phyloP scores from a whole-genome alignment of 345 rosid genomes.

The Hibiscus mutabilis region DNA sequence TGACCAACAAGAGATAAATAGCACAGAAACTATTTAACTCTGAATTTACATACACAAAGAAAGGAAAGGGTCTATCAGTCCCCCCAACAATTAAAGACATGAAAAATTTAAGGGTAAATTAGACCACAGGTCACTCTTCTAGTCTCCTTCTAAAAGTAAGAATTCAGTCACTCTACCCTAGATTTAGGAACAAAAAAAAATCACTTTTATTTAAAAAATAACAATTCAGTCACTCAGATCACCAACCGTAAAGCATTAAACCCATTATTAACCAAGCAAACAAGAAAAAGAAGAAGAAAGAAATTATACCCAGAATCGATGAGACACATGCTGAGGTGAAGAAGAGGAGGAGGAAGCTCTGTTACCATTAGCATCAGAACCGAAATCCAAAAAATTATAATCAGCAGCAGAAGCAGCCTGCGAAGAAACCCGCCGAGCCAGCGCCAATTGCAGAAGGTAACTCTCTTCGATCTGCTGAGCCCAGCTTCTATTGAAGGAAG shows the following conservation, averaged over 20 bases:
- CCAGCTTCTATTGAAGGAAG: conserved; percentile 32
- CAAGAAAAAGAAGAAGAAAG: conserved; percentile 18
- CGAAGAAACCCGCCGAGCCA: conserved; percentile 40
- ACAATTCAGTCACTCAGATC: too few relatives aligned
- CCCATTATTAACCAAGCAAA: background rate
- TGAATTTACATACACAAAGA: too few relatives aligned
- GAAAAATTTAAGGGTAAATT: too few relatives aligned
- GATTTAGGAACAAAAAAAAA: too few relatives aligned
- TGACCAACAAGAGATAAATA: background rate
- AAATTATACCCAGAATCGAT: too few relatives aligned
- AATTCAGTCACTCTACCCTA: too few relatives aligned
- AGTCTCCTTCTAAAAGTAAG: too few relatives aligned
- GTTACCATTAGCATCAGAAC: conserved; percentile 17
- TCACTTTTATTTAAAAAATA: too few relatives aligned
- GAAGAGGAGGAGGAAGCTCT: too few relatives aligned
- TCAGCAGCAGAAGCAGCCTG: conserved; percentile 42
- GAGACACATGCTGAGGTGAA: too few relatives aligned
- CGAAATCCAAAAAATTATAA: conserved; percentile 39
- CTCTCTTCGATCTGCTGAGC: conserved; percentile 58
- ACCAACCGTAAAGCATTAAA: background rate
- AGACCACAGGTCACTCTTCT: too few relatives aligned
- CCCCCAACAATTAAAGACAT: background rate
- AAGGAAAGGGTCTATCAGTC: background rate
- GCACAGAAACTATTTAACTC: too few relatives aligned
- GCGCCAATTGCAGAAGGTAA: conserved; percentile 47